These are phyloP conservation scores for Hypholoma fasciculare DNA, from an alignment of 768 basidiomycete genomes.

Conservation along the genomic window DNA sequence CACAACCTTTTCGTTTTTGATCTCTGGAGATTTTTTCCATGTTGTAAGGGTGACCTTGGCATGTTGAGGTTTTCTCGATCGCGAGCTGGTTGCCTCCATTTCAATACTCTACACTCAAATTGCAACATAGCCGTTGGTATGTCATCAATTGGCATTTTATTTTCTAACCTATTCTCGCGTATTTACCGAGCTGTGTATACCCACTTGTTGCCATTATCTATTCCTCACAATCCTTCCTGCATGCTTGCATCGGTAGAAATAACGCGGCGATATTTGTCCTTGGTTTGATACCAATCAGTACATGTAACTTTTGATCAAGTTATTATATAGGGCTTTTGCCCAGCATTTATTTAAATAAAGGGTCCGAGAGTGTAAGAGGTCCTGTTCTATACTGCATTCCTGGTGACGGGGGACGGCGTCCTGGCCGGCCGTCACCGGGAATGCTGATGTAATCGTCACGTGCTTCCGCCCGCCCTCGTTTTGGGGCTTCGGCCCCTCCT, in stretches of 20 bases:
- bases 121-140: conserved; percentile 2
- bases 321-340: too few species aligned
- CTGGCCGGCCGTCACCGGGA: too few species aligned
- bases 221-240: neutral
- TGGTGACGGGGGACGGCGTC: too few species aligned
- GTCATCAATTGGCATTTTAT: conserved; percentile 14
- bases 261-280: neutral
- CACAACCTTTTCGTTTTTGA: conserved; percentile 9
- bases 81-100: conserved; percentile 26
- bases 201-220: conserved; percentile 10
- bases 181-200: conserved; percentile 20
- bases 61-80: conserved; percentile 19
- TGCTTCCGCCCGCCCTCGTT: too few species aligned
- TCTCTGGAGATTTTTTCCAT: conserved; percentile 25
- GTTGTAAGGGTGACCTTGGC: conserved; percentile 16
- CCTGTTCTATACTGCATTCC: too few species aligned
- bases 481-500: too few species aligned
- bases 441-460: too few species aligned
- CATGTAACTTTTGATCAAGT: neutral
- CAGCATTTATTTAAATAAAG: too few species aligned
- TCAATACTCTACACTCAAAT: conserved; percentile 3
- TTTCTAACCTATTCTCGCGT: conserved; percentile 12
- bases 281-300: conserved; percentile 8
- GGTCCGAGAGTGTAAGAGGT: too few species aligned
- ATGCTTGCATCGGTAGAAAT: conserved; percentile 3